These are phyloP conservation scores for Malania oleifera DNA, from an alignment of 164 flowering plant species.

Conservation along the genomic window DNA sequence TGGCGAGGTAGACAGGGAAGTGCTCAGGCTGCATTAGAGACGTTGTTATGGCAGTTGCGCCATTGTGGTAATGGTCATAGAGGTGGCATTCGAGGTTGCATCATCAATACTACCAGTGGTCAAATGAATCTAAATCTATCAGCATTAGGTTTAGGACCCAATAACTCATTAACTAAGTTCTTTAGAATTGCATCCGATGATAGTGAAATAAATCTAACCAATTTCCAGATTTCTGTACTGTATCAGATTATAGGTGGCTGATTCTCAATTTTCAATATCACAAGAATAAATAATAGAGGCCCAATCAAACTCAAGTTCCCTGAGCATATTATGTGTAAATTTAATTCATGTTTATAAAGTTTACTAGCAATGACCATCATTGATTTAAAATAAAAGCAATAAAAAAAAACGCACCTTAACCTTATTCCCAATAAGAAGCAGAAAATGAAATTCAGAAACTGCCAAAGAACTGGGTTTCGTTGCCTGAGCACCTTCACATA, in stretches of 20 bases:
- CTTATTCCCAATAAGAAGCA: slow-evolving; percentile 86
- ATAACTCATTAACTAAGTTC: too few relatives aligned
- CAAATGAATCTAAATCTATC: too few relatives aligned
- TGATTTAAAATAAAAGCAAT: not conserved
- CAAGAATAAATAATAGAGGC: not conserved
- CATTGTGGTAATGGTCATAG: not conserved
- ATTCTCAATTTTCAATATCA: not conserved
- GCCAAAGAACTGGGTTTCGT: slow-evolving; percentile 86
- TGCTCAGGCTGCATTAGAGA: too few relatives aligned
- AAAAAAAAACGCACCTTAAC: slow-evolving; percentile 64
- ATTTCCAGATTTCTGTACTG: too few relatives aligned
- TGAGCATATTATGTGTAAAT: not conserved
- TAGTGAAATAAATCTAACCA: too few relatives aligned
- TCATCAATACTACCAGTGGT: too few relatives aligned
- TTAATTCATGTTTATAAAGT: not conserved
- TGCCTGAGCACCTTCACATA: slow-evolving; percentile 63
- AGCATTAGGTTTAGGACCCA: too few relatives aligned
- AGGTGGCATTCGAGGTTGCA: too few relatives aligned
- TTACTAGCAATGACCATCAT: not conserved
- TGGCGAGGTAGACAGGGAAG: too few relatives aligned
- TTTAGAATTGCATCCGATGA: too few relatives aligned
- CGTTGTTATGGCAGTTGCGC: too few relatives aligned
- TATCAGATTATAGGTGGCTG: too few relatives aligned
- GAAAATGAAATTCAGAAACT: slow-evolving; percentile 87
- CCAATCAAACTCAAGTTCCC: not conserved